Percentiles rank a stretch among this genome's conserved stretches.
Evolutionary conservation across 805 yeast genomes (phyloP).

Genomic region (Zygosaccharomyces bailii): DNA sequence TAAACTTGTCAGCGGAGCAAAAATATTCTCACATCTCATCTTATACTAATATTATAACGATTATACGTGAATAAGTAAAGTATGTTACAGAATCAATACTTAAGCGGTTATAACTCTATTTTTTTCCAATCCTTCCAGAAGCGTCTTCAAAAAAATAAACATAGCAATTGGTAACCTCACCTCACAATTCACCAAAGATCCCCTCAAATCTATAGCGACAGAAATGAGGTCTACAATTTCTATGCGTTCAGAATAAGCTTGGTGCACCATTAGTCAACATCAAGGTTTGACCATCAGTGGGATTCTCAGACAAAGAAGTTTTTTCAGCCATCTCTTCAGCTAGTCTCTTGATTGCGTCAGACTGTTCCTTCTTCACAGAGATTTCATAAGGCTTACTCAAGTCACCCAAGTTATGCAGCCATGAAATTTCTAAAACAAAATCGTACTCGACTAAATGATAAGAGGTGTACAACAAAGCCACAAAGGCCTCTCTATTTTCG

Average conservation of each 20-base stretch:
- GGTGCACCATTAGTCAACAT: constrained; percentile 74
- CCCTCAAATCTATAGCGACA: constrained; percentile 17
- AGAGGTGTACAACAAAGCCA: constrained; percentile 82
- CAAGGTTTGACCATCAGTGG: constrained; percentile 62
- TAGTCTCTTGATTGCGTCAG: constrained; percentile 58
- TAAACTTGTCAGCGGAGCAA: not conserved
- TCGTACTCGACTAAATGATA: constrained; percentile 79
- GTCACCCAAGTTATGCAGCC: constrained; percentile 83
- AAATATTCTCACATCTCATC: too few species aligned
- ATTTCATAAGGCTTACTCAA: constrained; percentile 90
- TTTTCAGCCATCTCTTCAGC: constrained; percentile 69
- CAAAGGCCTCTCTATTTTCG: constrained; percentile 92
- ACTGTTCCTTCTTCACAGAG: constrained; percentile 77
- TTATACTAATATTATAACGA: constrained; percentile 5
- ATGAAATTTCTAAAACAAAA: constrained; percentile 80
- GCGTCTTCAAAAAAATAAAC: not conserved
- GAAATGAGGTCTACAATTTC: too few species aligned
- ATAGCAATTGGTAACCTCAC: not conserved
- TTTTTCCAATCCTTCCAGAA: not conserved
- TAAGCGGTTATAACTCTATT: not conserved
- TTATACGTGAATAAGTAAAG: constrained; percentile 6
- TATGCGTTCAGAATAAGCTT: not conserved
- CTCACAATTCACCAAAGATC: constrained; percentile 3
- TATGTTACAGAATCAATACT: constrained; percentile 5
- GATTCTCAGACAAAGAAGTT: constrained; percentile 48